Conservation (phyloP, 2,329 filamentous ascomycete species). For the Hypoxylon sp. region DNA sequence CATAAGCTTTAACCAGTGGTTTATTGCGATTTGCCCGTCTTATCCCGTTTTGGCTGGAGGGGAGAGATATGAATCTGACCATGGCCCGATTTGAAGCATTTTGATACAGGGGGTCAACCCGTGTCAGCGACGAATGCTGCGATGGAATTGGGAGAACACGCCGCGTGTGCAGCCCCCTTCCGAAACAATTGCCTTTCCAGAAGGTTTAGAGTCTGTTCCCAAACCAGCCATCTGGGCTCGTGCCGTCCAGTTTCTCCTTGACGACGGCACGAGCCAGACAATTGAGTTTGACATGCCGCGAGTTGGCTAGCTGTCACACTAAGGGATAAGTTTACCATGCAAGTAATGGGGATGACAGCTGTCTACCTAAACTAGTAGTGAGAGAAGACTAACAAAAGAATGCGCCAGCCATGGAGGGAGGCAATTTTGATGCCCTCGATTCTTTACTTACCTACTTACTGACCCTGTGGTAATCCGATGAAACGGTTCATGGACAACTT, state of each 20-base stretch:
- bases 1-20: slow-evolving; percentile 6
- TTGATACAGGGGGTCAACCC: slow-evolving; percentile 21
- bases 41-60: slow-evolving; percentile 27
- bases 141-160: slow-evolving; percentile 16
- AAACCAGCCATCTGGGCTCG: slow-evolving; percentile 3
- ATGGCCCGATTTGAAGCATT: slow-evolving; percentile 29
- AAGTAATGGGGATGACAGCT: too few species aligned
- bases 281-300: slow-evolving; percentile 13
- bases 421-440: not conserved
- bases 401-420: not conserved
- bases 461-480: slow-evolving; percentile 24
- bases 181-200: slow-evolving; percentile 31
- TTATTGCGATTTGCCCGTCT: slow-evolving; percentile 29
- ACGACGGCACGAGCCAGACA: slow-evolving; percentile 9
- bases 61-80: slow-evolving; percentile 27
- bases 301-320: slow-evolving; percentile 3
- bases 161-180: slow-evolving; percentile 14
- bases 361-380: not conserved
- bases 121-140: slow-evolving; percentile 19
- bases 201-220: slow-evolving; percentile 13
- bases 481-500: slow-evolving; percentile 28
- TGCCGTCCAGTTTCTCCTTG: slow-evolving; percentile 6
- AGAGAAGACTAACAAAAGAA: slow-evolving; percentile 5
- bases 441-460: slow-evolving; percentile 8
- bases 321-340: too few species aligned